Base-by-base conservation (phyloP, 1,284 basidiomycete genomes). In the Papiliotrema fonsecae region DNA sequence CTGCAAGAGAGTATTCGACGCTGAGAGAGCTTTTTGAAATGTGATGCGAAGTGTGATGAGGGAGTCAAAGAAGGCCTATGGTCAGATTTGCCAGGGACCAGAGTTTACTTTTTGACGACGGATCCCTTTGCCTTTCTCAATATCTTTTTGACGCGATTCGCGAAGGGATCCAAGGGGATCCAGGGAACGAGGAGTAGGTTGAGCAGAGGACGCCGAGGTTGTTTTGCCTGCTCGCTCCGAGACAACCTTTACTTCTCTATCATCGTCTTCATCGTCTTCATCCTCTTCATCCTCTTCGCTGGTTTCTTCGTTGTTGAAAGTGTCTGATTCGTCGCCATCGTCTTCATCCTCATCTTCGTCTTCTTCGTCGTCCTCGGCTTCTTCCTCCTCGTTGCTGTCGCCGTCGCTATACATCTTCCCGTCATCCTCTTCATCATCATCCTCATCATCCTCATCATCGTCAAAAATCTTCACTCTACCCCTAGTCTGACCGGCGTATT, bases 11-110 rank as follows among this genome's bases (percentile, higher is more conserved):
- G 88, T 86, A 4, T 54, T 58, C 4, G 82, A 78, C 11, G 83
- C 77, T 1, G 75, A 66, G 39, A 84, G 76, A 21, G 83, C 81
- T 75, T 91, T 96, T 74, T 96, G 92, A 46, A 94, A 73, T 26
- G 84, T 84, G 67, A 97, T 97, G 31, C 92, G 82, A 18, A 87
- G 81, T 64, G 93, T 88, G 31, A 96, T 78, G 30, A 96, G 76
- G 6, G 79, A 78, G 67, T 94, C 88, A 83, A 88, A 94, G 27
- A 91, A 74, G 5, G 78, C 77, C 89, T 94, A 55, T 14, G 11
- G 6, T n/a, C 52, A 14, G 32, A 19, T 16, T 30, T 7, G 27
- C 16, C 21, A 37, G 30, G 16, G 14, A 27, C 21, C 22, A 28
- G 18, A 36, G 77, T 84, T 58, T 63, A 87, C 91, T 50, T 89